Conservation (phyloP, 2,329 filamentous ascomycete genomes). For the Xylaria hypoxylon region DNA sequence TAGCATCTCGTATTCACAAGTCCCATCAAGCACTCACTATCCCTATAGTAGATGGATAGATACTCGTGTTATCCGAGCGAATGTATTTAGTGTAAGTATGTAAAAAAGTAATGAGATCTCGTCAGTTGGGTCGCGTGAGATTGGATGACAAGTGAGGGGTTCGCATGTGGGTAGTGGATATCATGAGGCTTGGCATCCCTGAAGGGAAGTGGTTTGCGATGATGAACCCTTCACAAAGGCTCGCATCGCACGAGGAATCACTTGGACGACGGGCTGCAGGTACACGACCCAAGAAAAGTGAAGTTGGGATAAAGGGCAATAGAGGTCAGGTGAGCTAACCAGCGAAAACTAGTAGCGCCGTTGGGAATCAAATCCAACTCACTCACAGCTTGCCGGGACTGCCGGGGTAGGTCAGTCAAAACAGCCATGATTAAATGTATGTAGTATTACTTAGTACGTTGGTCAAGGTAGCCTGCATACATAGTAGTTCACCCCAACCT, state of each 20-base stretch:
- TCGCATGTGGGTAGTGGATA: slow-evolving; percentile 19
- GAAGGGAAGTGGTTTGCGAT: slow-evolving; percentile 33
- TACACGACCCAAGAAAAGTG: slow-evolving; percentile 3
- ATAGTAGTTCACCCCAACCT: neutral
- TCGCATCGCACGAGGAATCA: slow-evolving; percentile 1
- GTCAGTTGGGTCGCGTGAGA: slow-evolving; percentile 6
- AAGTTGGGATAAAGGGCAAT: neutral
- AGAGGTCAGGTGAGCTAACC: too few species aligned
- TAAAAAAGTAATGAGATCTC: slow-evolving; percentile 6
- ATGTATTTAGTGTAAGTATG: too few species aligned
- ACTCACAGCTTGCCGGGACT: too few species aligned
- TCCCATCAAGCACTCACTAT: neutral
- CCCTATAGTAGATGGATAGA: neutral
- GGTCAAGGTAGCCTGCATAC: neutral
- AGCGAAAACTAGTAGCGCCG: too few species aligned
- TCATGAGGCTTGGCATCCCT: slow-evolving; percentile 30
- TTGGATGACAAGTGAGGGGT: slow-evolving; percentile 23
- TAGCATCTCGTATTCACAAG: slow-evolving; percentile 33
- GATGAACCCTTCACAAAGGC: slow-evolving; percentile 4
- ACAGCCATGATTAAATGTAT: too few species aligned
- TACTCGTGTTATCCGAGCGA: neutral
- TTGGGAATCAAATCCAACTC: too few species aligned
- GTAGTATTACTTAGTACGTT: too few species aligned
- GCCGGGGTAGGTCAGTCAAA: too few species aligned
- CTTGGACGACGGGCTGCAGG: slow-evolving; percentile 24